Conservation (phyloP, 495 filamentous ascomycete genomes). For the Aspergillus sparsus region DNA sequence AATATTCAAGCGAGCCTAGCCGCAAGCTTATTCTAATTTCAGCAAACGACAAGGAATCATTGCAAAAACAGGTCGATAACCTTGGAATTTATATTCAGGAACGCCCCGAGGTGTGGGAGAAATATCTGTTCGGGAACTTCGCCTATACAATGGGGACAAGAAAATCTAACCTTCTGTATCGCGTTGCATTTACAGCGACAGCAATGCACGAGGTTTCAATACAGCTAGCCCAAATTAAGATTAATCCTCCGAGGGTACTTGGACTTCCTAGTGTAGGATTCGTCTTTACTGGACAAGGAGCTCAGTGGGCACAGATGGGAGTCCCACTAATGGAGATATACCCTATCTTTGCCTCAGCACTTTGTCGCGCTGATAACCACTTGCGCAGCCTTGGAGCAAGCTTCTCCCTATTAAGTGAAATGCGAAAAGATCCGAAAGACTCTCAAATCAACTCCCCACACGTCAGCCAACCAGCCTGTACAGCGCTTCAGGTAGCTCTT, state of each 20-base stretch:
- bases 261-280: not conserved
- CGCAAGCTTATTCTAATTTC: not conserved
- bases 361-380: not conserved
- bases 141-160: not conserved
- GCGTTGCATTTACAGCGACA: not conserved
- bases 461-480: not conserved
- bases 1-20: not conserved
- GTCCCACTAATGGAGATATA: not conserved
- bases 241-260: not conserved
- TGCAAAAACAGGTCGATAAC: not conserved
- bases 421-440: not conserved
- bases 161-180: not conserved
- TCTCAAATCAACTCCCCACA: not conserved
- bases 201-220: not conserved
- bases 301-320: constrained; percentile 1
- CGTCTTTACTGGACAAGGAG: not conserved
- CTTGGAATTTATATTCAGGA: not conserved
- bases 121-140: not conserved
- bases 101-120: not conserved
- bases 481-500: constrained; percentile 1
- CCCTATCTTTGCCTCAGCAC: not conserved
- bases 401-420: not conserved
- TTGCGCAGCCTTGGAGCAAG: not conserved
- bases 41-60: not conserved
- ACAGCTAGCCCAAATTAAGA: not conserved